These are phyloP conservation scores for Melanopsichium pennsylvanicum DNA, from an alignment of 1,284 basidiomycete genomes.

Conservation along the genomic window DNA sequence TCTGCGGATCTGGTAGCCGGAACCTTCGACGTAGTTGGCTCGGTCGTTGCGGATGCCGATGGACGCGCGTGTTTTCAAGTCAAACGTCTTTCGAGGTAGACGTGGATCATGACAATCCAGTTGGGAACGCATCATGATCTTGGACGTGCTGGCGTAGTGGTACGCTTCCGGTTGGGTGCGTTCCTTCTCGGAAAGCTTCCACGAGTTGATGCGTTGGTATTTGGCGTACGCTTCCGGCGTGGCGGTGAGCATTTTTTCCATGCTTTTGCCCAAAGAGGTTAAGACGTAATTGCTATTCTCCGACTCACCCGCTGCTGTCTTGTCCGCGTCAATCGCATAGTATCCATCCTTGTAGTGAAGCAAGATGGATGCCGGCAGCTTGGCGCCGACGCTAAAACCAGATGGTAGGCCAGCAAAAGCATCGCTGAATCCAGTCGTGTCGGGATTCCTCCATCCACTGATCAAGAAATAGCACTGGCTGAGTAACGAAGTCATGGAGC, in stretches of 20 bases:
- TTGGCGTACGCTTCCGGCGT: slow-evolving; percentile 74
- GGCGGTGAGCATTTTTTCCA: slow-evolving; percentile 87
- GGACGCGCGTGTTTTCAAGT: slow-evolving; percentile 92
- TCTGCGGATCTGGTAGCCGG: slow-evolving; percentile 63
- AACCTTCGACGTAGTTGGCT: slow-evolving; percentile 75
- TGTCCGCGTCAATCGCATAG: slow-evolving; percentile 83
- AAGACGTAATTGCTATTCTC: slow-evolving; percentile 63
- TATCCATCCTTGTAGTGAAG: slow-evolving; percentile 70
- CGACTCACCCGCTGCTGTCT: slow-evolving; percentile 54
- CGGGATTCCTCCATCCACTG: slow-evolving; percentile 63
- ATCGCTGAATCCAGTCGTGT: slow-evolving; percentile 59
- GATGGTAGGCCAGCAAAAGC: slow-evolving; percentile 73
- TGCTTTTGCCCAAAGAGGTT: slow-evolving; percentile 76
- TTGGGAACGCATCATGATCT: slow-evolving; percentile 92
- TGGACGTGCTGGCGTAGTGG: slow-evolving; percentile 71
- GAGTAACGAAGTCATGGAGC: slow-evolving; percentile 84
- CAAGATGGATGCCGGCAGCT: slow-evolving; percentile 78
- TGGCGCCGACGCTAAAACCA: slow-evolving; percentile 80
- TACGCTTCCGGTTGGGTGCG: slow-evolving; percentile 65
- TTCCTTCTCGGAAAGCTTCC: slow-evolving; percentile 63
- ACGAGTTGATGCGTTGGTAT: slow-evolving; percentile 70
- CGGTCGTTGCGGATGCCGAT: slow-evolving; percentile 84
- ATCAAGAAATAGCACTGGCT: slow-evolving; percentile 82
- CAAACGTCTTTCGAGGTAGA: slow-evolving; percentile 89
- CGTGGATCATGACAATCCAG: slow-evolving; percentile 84